Conservation (phyloP, 352 stramenopile species). For the Phytophthora boehmeriae region DNA sequence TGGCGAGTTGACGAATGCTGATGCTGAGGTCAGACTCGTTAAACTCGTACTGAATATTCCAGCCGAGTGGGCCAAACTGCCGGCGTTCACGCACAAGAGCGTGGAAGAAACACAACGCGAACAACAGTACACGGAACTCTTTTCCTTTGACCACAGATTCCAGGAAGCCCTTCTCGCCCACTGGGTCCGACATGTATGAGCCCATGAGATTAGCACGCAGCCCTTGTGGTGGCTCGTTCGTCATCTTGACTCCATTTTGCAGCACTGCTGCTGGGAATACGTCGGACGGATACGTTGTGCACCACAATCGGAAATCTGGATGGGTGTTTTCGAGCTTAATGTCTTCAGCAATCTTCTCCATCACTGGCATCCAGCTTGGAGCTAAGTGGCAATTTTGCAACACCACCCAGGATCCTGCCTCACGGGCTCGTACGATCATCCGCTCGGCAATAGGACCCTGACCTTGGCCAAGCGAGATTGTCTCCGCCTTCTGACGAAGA, state of each 20-base stretch:
- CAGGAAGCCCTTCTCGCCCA: conserved; percentile 90
- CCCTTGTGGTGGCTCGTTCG: conserved; percentile 93
- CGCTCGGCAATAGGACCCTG: conserved; percentile 91
- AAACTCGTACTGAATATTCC: conserved; percentile 98
- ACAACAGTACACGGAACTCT: conserved; percentile 91
- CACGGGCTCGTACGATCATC: conserved; percentile 84
- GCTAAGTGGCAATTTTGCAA: conserved; percentile 92
- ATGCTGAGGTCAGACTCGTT: conserved; percentile 95
- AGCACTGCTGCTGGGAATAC: conserved; percentile 94
- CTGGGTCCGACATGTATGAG: conserved; percentile 92
- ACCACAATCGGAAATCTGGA: conserved; percentile 92
- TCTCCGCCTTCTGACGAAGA: conserved; percentile 76
- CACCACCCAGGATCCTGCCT: conserved; percentile 91
- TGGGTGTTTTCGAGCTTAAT: conserved; percentile 87
- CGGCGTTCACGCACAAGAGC: conserved; percentile 93
- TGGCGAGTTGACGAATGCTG: conserved; percentile 90
- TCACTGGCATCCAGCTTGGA: conserved; percentile 93
- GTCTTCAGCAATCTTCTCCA: conserved; percentile 92
- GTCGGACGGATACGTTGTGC: conserved; percentile 93
- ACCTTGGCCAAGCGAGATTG: conserved; percentile 93
- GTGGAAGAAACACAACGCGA: conserved; percentile 92
- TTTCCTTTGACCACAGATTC: conserved; percentile 75
- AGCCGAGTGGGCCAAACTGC: conserved; percentile 93
- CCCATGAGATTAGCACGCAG: conserved; percentile 91
- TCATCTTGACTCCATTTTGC: conserved; percentile 98